These are phyloP conservation scores for Blepharisma stoltei DNA, from an alignment of 73 alveolate species.

Conservation along the genomic window DNA sequence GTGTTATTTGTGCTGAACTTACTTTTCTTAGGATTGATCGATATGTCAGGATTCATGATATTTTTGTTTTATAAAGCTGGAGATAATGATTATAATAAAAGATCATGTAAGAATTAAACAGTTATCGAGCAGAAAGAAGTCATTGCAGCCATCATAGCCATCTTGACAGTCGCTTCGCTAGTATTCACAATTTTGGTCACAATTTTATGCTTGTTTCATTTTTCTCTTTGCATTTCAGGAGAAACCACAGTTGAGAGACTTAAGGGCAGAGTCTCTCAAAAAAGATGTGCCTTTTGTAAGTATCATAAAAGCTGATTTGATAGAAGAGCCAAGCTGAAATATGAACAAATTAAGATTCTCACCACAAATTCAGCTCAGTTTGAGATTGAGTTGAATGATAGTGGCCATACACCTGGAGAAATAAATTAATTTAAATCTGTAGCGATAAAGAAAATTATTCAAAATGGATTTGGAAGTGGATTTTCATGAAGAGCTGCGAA, in stretches of 20 bases:
- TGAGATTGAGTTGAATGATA: too few relatives aligned
- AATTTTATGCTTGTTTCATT: constrained; percentile 5
- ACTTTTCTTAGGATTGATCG: constrained; percentile 36
- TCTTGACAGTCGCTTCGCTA: background rate
- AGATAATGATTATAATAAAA: constrained; percentile 29
- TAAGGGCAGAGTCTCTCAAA: background rate
- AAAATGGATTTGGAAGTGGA: background rate
- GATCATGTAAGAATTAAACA: constrained; percentile 8
- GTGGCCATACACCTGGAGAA: too few relatives aligned
- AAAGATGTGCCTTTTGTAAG: too few relatives aligned
- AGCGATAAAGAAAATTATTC: too few relatives aligned
- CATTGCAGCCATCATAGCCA: background rate
- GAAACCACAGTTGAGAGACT: constrained; percentile 10
- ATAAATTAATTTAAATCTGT: too few relatives aligned
- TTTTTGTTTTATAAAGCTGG: constrained; percentile 41
- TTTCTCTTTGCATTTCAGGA: constrained; percentile 7
- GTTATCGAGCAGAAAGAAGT: background rate
- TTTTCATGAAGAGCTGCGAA: constrained; percentile 14
- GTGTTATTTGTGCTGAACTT: constrained; percentile 40
- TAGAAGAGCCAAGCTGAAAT: too few relatives aligned
- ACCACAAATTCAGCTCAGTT: too few relatives aligned
- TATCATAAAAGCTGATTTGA: too few relatives aligned
- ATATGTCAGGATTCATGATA: constrained; percentile 42
- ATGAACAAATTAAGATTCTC: too few relatives aligned
- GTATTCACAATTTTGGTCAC: background rate